Evolutionary conservation across 2,329 filamentous ascomycete genomes (phyloP).

Genomic region (Chaetomium sp.): DNA sequence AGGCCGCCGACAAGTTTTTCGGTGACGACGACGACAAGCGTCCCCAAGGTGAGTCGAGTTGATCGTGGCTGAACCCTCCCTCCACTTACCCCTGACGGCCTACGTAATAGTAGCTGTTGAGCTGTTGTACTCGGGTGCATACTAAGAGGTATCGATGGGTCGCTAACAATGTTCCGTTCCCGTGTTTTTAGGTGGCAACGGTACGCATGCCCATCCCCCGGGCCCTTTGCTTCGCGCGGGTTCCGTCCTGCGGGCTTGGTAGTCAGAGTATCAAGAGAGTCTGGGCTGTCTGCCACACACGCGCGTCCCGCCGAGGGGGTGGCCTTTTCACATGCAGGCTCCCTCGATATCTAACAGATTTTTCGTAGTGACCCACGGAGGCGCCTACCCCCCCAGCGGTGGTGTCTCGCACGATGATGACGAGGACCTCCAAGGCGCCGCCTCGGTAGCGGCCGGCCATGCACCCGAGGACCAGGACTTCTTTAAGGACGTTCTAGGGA

Average conservation of each 20-base stretch:
- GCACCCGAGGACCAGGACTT: constrained; percentile 40
- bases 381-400: constrained; percentile 27
- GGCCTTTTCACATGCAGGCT: too few species aligned
- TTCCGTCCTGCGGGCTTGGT: too few species aligned
- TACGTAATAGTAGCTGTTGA: too few species aligned
- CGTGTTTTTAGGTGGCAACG: constrained; percentile 12
- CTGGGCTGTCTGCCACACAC: too few species aligned
- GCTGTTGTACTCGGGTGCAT: too few species aligned
- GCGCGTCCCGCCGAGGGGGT: too few species aligned
- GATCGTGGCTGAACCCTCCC: too few species aligned
- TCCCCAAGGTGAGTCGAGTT: constrained; percentile 5
- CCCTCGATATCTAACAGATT: neutral
- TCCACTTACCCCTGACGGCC: too few species aligned
- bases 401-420: constrained; percentile 34
- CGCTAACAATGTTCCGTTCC: too few species aligned
- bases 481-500: constrained; percentile 43
- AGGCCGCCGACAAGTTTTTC: constrained; percentile 11
- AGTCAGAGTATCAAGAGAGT: too few species aligned
- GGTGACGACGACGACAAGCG: constrained; percentile 12
- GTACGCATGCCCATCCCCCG: constrained; percentile 6
- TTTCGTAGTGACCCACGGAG: constrained; percentile 29
- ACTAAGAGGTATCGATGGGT: too few species aligned
- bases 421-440: constrained; percentile 41
- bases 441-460: constrained; percentile 41
- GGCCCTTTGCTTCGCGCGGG: too few species aligned